phyloP scores from a whole-genome alignment of 306 rosid genomes.

The Adenanthera pavonina region DNA sequence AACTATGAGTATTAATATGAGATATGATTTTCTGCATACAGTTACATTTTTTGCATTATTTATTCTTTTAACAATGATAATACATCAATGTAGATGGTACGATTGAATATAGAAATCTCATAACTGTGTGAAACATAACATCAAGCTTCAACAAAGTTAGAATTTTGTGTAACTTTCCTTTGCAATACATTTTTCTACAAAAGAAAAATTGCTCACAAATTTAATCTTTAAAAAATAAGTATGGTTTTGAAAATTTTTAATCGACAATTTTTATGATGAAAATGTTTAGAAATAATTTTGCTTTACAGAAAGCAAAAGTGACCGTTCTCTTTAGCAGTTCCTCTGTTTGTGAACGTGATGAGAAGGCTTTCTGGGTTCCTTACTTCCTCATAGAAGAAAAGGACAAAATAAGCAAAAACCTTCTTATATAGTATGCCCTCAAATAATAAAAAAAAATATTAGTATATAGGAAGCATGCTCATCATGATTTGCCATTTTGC shows the following conservation, averaged over 20 bases:
- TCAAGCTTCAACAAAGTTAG: no score
- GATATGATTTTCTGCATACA: no score
- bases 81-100: no score
- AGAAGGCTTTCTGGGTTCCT: neutral
- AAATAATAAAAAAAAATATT: neutral
- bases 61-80: no score
- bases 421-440: neutral
- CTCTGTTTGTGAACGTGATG: constrained; percentile 13
- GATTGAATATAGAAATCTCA: no score
- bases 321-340: neutral
- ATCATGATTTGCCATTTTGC: neutral
- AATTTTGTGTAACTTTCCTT: no score
- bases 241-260: neutral
- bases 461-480: neutral
- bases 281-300: neutral
- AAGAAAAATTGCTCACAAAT: no score
- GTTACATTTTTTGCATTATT: no score
- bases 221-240: neutral
- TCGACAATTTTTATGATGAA: neutral
- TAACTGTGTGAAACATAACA: no score
- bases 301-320: constrained; percentile 12
- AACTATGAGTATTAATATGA: no score
- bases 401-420: neutral
- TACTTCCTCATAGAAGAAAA: neutral
- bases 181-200: no score